Conservation (phyloP, 257 asterid species). For the Paraleonurus japonicus region DNA sequence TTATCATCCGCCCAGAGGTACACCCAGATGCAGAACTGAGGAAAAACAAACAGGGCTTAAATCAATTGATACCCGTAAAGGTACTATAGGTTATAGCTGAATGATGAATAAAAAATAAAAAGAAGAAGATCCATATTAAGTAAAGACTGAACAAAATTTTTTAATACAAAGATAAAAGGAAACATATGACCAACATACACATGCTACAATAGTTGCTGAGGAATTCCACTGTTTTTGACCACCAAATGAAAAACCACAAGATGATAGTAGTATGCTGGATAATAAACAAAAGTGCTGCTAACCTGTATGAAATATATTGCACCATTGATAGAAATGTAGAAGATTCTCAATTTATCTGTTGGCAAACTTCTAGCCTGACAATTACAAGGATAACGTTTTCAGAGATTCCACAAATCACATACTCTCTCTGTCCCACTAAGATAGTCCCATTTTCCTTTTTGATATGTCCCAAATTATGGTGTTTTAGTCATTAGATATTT, state of each 20-base stretch:
- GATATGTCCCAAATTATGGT: no score
- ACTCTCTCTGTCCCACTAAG: no score
- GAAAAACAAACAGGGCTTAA: constrained; percentile 5
- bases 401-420: constrained; percentile 18
- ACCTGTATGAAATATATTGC: constrained; percentile 78
- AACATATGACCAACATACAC: background rate
- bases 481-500: no score
- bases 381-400: constrained; percentile 28
- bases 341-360: constrained; percentile 74
- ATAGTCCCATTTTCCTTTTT: no score
- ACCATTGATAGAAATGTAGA: constrained; percentile 60
- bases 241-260: background rate
- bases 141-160: background rate
- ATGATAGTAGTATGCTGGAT: constrained; percentile 1
- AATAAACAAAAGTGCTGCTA: constrained; percentile 12
- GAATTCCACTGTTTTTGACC: constrained; percentile 3
- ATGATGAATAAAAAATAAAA: background rate
- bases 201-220: constrained; percentile 1
- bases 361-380: constrained; percentile 94
- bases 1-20: constrained; percentile 70
- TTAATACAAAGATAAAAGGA: background rate
- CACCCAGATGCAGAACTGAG: constrained; percentile 75
- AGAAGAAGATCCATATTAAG: background rate
- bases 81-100: background rate
- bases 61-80: constrained; percentile 1